Base-by-base conservation (phyloP, 306 rosid species). In the Acacia melanoxylon region DNA sequence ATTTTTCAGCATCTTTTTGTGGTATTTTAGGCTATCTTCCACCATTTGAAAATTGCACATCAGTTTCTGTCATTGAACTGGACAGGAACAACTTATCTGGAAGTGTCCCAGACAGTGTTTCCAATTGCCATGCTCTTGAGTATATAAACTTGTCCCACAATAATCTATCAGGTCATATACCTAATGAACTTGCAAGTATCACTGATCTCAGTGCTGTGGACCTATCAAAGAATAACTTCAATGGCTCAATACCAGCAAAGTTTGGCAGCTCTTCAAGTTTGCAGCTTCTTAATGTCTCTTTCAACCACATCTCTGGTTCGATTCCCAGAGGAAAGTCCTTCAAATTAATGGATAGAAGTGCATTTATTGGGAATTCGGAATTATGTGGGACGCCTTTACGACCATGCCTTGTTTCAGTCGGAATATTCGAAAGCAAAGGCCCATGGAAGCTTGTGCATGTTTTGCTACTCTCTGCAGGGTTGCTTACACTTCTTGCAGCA, bases 351-450 rank as follows among this genome's bases (percentile, higher is more conserved):
- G 93, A 56, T 33, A 82, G 81, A 48, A 92, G 92, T 65, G 92
- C 98, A 20, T 92, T 95, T 82, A 62, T 63, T 40, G 99, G 98
- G 68, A 95, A 95, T 83, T 83, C 94, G 22, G 86, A 89, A 86
- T 95, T 95, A 51, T 95, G 99, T 79, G 99, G 99, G 84, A 90
- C 69, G 61, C 99, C 99, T 58, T 81, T 95, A 68, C 56, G 80
- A 76, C 84, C 91, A 42, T 95, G 99, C 78, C 77, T 90, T n/a
- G 81, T 85, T 74, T 88, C 95, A 27, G 74, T 81, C 40, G 85
- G 90, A 52, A 87, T 93, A 72, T 81, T 90, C 42, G 91, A 89
- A 41, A 84, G 90, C 84, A 89, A 83, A 87, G 89, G 87, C 68
- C 80, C 68, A 0, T 79, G 90, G 86, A 93, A 86, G 89, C 85